Percentiles rank a stretch among this genome's conserved stretches.
phyloP scores from a whole-genome alignment of 2,329 filamentous ascomycete species.

The Paradendryphiella salina region DNA sequence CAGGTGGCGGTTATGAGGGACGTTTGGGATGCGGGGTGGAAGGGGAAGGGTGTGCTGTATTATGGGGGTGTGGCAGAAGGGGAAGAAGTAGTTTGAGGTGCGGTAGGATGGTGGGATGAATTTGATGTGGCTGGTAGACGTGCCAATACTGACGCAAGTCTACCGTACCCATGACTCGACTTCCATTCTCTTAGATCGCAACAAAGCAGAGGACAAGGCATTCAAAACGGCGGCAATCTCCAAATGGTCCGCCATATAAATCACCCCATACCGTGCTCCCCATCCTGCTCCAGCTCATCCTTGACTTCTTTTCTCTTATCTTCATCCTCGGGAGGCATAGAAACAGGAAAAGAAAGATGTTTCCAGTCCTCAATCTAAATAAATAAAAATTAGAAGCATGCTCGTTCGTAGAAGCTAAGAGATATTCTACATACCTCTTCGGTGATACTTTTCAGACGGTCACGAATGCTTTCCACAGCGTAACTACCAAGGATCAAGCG shows the following conservation, averaged over 20 bases:
- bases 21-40: not conserved
- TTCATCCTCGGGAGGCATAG: constrained; percentile 27
- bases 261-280: constrained; percentile 31
- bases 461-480: constrained; percentile 92
- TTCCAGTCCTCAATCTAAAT: constrained; percentile 36
- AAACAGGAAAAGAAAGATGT: constrained; percentile 29
- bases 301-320: constrained; percentile 19
- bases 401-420: not conserved
- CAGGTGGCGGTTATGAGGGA: not conserved
- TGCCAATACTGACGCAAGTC: no score
- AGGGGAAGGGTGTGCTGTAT: not conserved
- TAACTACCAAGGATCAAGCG: constrained; percentile 87
- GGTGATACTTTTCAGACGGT: constrained; percentile 84
- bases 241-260: no score
- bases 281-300: constrained; percentile 30
- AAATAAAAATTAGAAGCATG: not conserved
- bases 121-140: no score
- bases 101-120: no score
- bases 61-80: not conserved
- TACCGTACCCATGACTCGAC: no score
- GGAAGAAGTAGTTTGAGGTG: no score
- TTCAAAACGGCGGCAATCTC: no score
- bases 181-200: no score
- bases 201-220: no score
- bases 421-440: constrained; percentile 68